Base-by-base conservation (phyloP, 2,329 filamentous ascomycete genomes). In the Oidium heveae region DNA sequence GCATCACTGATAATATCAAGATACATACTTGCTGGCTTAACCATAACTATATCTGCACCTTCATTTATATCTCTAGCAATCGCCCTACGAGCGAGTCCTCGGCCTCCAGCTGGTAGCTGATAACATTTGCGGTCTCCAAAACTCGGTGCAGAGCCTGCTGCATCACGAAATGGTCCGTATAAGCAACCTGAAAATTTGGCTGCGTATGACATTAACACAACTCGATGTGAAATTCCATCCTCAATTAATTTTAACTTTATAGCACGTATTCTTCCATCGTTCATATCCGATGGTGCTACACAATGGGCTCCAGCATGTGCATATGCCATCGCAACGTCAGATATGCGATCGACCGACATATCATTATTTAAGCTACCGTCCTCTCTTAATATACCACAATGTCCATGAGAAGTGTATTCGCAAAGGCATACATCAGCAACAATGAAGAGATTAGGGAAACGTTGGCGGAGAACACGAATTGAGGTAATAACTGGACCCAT, bases 201-300 rank as follows among this genome's bases (percentile, higher is more conserved):
- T 15, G 87, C 87, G 69, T 98, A 98, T 4, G 87, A 94, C 91
- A 98, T 96, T 57, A 98, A 75, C 55, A 94, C 76, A 13, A 89
- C 83, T 66, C 83, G 82, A 71, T 98, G 91, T 7, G 88, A 83
- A 61, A 96, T 84, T 54, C 89, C 89, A 56, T 87, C 82, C 68
- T 96, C 89, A 56, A 96, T 96, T 58, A 98, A 74, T 72, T 95
- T 96, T 54, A 95, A 76, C 74, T 98, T 98, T 68, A 98, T 98
- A 58, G 88, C 89, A 56, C 89, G 85, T 63, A 98, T 93, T 59
- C 91, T 84, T 32, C 91, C 91, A 66, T 98, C 91, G 67, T 96
- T 98, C 91, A 98, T 98, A 68, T 98, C 91, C 1, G 86, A 94
- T 1, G 91, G 91, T 0, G 91, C 91, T 32, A 98, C 87, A 67